phyloP scores from a whole-genome alignment of 441 rosid genomes.

The Sinapis alba region DNA sequence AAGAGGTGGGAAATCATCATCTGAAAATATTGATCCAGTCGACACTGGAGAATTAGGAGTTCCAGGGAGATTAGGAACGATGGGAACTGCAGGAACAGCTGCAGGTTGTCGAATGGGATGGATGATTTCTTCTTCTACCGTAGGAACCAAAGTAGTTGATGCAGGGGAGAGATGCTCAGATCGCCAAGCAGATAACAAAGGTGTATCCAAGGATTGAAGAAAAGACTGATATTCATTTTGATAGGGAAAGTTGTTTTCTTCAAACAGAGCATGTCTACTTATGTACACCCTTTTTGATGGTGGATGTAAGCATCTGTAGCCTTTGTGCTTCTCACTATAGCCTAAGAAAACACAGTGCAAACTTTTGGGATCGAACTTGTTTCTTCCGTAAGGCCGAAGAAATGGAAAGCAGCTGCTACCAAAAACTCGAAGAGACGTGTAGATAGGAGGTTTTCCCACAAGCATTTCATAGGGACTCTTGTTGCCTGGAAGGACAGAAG shows the following conservation, averaged over 20 bases:
- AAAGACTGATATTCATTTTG: neutral
- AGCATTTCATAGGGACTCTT: neutral
- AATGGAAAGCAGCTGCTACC: neutral
- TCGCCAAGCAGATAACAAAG: neutral
- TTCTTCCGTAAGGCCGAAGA: neutral
- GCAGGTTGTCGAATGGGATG: too few relatives aligned
- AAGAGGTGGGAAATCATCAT: neutral
- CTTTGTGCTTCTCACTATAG: neutral
- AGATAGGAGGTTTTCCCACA: neutral
- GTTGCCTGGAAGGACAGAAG: neutral
- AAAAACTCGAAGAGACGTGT: neutral
- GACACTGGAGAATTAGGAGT: neutral
- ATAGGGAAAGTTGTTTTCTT: neutral
- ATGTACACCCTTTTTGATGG: neutral
- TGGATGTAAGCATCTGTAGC: neutral
- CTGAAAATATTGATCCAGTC: neutral
- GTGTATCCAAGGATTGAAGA: too few relatives aligned
- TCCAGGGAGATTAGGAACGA: too few relatives aligned
- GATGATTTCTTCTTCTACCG: too few relatives aligned
- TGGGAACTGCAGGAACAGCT: too few relatives aligned
- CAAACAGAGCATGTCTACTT: neutral
- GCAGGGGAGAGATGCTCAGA: too few relatives aligned
- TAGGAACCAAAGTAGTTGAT: too few relatives aligned
- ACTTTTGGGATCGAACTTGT: neutral
- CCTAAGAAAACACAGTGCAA: neutral